These are phyloP conservation scores for Blumeria graminis DNA, from an alignment of 2,329 filamentous ascomycete genomes.

Conservation along the genomic window DNA sequence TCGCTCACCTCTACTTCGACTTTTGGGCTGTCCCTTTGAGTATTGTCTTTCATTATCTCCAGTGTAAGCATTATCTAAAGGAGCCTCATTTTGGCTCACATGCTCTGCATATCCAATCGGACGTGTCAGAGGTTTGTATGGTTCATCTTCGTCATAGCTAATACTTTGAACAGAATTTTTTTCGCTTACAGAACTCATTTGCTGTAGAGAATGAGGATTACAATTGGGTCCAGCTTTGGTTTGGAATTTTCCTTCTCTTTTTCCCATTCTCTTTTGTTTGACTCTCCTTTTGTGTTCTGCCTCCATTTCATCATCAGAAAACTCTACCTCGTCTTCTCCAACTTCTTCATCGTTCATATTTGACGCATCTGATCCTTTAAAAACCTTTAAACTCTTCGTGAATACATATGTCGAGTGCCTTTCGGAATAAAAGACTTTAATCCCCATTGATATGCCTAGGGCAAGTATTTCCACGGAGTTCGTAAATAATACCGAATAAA, in stretches of 20 bases:
- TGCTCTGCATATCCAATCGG: slow-evolving; percentile 36
- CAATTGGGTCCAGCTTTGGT: slow-evolving; percentile 17
- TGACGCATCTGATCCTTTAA: slow-evolving; percentile 82
- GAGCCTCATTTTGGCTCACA: slow-evolving; percentile 19
- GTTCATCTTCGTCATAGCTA: slow-evolving; percentile 45
- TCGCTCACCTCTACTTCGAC: slow-evolving; percentile 7
- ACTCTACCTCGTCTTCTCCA: slow-evolving; percentile 67
- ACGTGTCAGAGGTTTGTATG: slow-evolving; percentile 46
- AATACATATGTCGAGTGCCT: slow-evolving; percentile 65
- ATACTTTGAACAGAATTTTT: slow-evolving; percentile 20
- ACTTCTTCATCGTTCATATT: slow-evolving; percentile 90
- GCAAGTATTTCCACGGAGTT: slow-evolving; percentile 42
- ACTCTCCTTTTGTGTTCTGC: slow-evolving; percentile 49
- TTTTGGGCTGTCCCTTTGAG: slow-evolving; percentile 8
- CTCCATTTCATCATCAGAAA: slow-evolving; percentile 91
- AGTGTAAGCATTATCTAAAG: slow-evolving; percentile 17
- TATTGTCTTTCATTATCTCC: slow-evolving; percentile 5
- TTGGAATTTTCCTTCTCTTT: slow-evolving; percentile 25
- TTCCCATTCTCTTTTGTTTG: slow-evolving; percentile 42
- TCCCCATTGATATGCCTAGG: slow-evolving; percentile 41
- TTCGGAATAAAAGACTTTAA: slow-evolving; percentile 55
- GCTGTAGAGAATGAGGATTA: slow-evolving; percentile 16
- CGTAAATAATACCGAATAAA: slow-evolving; percentile 62
- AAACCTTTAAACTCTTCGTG: slow-evolving; percentile 51
- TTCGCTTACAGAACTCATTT: not conserved